A percentile compares a stretch with the other conserved stretches of the same genome.
Evolutionary conservation across 257 asterid genomes (phyloP).

Genomic region (Verbascum thapsus): DNA sequence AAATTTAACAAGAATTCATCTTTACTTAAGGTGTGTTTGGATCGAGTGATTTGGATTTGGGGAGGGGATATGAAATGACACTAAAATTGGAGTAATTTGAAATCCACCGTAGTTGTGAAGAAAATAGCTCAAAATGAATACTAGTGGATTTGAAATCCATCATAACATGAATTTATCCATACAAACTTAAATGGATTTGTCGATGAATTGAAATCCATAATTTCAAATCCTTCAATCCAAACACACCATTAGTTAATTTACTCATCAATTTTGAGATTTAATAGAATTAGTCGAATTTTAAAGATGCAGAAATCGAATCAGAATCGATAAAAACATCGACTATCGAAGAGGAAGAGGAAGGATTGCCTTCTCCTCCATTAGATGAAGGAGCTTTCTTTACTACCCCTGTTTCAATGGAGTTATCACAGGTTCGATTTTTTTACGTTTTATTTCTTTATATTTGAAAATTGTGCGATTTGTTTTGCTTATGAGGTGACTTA

Average conservation of each 20-base stretch:
- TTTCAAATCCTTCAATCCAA: no score
- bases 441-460: background rate
- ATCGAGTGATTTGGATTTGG: no score
- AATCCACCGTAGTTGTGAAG: no score
- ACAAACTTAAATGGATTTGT: no score
- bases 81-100: no score
- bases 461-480: background rate
- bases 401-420: conserved; percentile 67
- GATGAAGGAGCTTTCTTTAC: conserved; percentile 84
- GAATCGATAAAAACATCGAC: conserved; percentile 68
- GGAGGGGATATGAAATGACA: no score
- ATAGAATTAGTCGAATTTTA: conserved; percentile 16
- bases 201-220: no score
- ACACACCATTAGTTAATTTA: background rate
- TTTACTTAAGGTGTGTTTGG: no score
- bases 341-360: conserved; percentile 74
- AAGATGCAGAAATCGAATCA: conserved; percentile 53
- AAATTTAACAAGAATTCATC: conserved; percentile 7
- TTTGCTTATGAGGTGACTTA: conserved; percentile 34
- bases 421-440: conserved; percentile 58
- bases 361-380: conserved; percentile 96
- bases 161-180: no score
- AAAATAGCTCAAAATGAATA: no score
- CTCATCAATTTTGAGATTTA: conserved; percentile 7
- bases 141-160: no score